Conservation (phyloP, 371 early-diverging fungal genomes). For the Rozella allomycis region DNA sequence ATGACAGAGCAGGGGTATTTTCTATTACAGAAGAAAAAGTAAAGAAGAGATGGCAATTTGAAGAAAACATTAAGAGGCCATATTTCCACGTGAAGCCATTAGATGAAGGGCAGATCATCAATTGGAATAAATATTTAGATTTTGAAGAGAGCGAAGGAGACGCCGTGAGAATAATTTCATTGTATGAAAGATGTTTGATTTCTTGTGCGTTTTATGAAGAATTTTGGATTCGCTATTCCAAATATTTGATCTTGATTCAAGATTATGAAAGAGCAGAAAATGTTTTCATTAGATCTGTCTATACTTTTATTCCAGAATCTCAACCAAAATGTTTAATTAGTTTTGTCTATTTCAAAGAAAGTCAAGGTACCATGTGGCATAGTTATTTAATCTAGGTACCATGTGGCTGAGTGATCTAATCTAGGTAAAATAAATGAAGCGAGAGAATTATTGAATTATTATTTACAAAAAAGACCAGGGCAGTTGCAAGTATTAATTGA, state of each 20-base stretch:
- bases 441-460: too few species aligned
- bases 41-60: constrained; percentile 17
- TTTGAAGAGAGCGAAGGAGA: constrained; percentile 37
- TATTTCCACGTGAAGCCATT: constrained; percentile 53
- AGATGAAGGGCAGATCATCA: constrained; percentile 34
- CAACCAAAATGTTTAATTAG: too few species aligned
- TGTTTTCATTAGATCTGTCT: constrained; percentile 10
- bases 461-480: too few species aligned
- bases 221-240: constrained; percentile 37
- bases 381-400: too few species aligned
- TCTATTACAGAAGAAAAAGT: constrained; percentile 32
- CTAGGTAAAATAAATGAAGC: too few species aligned
- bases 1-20: constrained; percentile 22
- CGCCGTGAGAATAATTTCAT: constrained; percentile 21
- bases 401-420: too few species aligned
- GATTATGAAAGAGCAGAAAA: constrained; percentile 11
- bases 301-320: constrained; percentile 12
- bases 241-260: constrained; percentile 10
- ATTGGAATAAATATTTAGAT: constrained; percentile 43
- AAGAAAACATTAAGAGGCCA: constrained; percentile 36
- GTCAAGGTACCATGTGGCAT: too few species aligned
- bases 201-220: constrained; percentile 45
- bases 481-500: too few species aligned
- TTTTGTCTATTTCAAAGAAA: too few species aligned
- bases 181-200: constrained; percentile 47